These are phyloP conservation scores for Neostapfia colusana DNA, from an alignment of 176 grass and related monocot species.

Conservation along the genomic window DNA sequence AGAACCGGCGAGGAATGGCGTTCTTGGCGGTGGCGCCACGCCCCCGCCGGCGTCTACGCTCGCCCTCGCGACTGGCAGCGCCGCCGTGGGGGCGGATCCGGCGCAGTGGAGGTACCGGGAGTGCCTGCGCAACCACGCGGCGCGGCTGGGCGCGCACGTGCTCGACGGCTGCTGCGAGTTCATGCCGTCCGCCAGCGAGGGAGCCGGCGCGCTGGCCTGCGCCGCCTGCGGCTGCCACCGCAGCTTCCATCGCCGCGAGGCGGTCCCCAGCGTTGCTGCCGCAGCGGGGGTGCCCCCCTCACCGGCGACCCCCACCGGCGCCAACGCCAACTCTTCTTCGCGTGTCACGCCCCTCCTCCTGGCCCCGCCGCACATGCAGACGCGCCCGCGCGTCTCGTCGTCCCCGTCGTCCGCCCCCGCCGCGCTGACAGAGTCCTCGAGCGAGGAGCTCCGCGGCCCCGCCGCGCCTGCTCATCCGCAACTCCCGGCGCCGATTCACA, in stretches of 20 bases:
- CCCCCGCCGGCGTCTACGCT: too few relatives aligned
- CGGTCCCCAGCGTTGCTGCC: background rate
- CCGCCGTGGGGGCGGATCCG: conserved; percentile 18
- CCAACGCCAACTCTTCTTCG: background rate
- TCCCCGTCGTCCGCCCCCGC: conserved; percentile 48
- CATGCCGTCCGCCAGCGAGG: conserved; percentile 55
- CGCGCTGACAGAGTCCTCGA: conserved; percentile 42
- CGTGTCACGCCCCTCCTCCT: conserved; percentile 46
- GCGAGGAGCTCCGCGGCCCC: conserved; percentile 55
- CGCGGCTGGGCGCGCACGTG: conserved; percentile 80
- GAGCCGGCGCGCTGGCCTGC: conserved; percentile 54
- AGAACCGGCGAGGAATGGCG: conserved; percentile 43
- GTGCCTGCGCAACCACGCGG: conserved; percentile 82
- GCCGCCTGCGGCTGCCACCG: conserved; percentile 95
- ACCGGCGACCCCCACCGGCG: conserved; percentile 17
- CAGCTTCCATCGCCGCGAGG: conserved; percentile 89
- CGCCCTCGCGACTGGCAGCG: background rate
- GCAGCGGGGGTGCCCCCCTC: background rate
- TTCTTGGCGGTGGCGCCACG: too few relatives aligned
- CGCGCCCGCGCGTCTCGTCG: background rate
- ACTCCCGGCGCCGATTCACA: background rate
- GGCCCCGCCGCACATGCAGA: conserved; percentile 49
- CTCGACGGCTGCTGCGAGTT: conserved; percentile 97
- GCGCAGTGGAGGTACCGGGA: conserved; percentile 71
- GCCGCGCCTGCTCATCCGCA: background rate